Conservation (phyloP, 2,329 filamentous ascomycete genomes). For the Colletotrichum tropicale region DNA sequence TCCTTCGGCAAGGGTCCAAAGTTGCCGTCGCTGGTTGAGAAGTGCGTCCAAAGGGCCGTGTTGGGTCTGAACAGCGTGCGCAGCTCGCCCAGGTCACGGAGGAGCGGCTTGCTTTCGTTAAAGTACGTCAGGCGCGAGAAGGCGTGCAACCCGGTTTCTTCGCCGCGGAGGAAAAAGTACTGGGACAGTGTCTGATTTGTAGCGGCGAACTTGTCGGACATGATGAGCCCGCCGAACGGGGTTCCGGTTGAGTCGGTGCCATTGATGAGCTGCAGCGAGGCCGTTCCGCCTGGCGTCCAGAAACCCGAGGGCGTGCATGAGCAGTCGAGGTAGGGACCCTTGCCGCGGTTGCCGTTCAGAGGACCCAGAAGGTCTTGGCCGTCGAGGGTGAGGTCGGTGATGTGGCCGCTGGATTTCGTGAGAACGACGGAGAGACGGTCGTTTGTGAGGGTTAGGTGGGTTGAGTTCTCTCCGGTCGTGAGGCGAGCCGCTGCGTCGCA, state of each 20-base stretch:
- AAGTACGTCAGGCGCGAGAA: slow-evolving; percentile 66
- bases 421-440: slow-evolving; percentile 40
- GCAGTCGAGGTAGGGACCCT: slow-evolving; percentile 66
- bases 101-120: slow-evolving; percentile 59
- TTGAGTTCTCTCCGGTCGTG: slow-evolving; percentile 29
- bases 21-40: slow-evolving; percentile 60
- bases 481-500: neutral
- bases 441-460: slow-evolving; percentile 37
- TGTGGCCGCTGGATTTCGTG: slow-evolving; percentile 37
- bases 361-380: slow-evolving; percentile 54
- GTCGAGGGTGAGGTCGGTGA: slow-evolving; percentile 38
- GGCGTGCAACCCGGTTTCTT: slow-evolving; percentile 66
- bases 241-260: slow-evolving; percentile 52
- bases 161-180: slow-evolving; percentile 68
- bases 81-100: slow-evolving; percentile 65
- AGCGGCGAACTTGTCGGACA: slow-evolving; percentile 62
- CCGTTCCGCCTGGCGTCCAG: slow-evolving; percentile 61
- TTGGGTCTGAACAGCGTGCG: slow-evolving; percentile 66
- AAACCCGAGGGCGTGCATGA: slow-evolving; percentile 64
- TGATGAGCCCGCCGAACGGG: slow-evolving; percentile 61
- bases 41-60: slow-evolving; percentile 64
- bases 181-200: slow-evolving; percentile 66
- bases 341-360: slow-evolving; percentile 37
- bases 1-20: slow-evolving; percentile 48
- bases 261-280: slow-evolving; percentile 49